Percentiles rank a stretch among this genome's conserved stretches.
phyloP scores from a whole-genome alignment of 805 yeast species.

The Cyberlindnera amylophila region DNA sequence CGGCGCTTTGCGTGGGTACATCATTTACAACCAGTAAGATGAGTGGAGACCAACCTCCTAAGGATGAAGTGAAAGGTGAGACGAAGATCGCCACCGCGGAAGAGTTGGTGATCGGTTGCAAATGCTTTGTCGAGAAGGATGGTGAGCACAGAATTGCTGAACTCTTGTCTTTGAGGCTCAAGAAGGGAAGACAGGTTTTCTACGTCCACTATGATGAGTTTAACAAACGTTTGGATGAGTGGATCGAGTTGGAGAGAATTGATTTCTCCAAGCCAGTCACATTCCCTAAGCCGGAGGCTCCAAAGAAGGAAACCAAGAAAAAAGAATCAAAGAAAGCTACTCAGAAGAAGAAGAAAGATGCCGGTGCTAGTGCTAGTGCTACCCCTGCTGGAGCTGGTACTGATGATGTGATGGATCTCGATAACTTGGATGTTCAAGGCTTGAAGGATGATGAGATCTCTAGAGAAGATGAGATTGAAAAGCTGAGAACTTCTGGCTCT shows the following conservation, averaged over 20 bases:
- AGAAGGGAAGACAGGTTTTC: slow-evolving; percentile 74
- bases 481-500: slow-evolving; percentile 90
- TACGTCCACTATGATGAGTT: slow-evolving; percentile 94
- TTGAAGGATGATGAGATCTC: slow-evolving; percentile 64
- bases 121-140: slow-evolving; percentile 78
- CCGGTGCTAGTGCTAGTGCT: slow-evolving; percentile 30
- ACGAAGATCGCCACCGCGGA: slow-evolving; percentile 32
- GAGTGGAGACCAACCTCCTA: slow-evolving; percentile 21
- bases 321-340: slow-evolving; percentile 8
- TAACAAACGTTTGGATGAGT: slow-evolving; percentile 95
- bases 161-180: slow-evolving; percentile 67
- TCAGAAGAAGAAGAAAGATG: slow-evolving; percentile 32
- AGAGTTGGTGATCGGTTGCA: slow-evolving; percentile 71
- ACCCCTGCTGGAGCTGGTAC: slow-evolving; percentile 11
- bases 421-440: slow-evolving; percentile 82
- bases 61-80: slow-evolving; percentile 24
- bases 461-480: slow-evolving; percentile 89
- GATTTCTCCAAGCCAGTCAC: slow-evolving; percentile 67
- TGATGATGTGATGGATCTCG: slow-evolving; percentile 77
- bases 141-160: slow-evolving; percentile 81
- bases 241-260: slow-evolving; percentile 74
- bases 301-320: slow-evolving; percentile 21
- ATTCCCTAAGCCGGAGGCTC: slow-evolving; percentile 56
- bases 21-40: neutral
- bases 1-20: neutral